Percentiles rank a stretch among this genome's conserved stretches.
Evolutionary conservation across 2,329 filamentous ascomycete species (phyloP).

Genomic region (Aspergillus vadensis): DNA sequence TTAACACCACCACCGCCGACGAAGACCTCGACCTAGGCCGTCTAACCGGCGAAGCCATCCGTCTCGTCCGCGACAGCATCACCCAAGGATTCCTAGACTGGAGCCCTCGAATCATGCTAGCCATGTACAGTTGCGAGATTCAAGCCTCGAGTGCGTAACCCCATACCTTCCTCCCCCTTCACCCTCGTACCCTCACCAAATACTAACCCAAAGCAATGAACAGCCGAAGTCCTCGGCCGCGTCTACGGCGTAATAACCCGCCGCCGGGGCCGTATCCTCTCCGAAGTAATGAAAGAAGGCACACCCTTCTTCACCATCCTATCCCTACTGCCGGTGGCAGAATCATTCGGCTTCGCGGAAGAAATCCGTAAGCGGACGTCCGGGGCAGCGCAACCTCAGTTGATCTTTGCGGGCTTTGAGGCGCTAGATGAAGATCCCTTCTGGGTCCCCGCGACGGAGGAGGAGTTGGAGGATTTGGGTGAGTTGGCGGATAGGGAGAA

Average conservation of each 20-base stretch:
- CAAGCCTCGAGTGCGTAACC: conserved; percentile 75
- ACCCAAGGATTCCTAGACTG: conserved; percentile 88
- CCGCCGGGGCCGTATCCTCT: conserved; percentile 82
- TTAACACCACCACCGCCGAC: conserved; percentile 58
- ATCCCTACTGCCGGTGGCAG: conserved; percentile 83
- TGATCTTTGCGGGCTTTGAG: conserved; percentile 91
- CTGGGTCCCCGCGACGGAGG: conserved; percentile 96
- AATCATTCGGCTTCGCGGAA: conserved; percentile 93
- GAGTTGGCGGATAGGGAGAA: conserved; percentile 94
- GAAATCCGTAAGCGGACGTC: conserved; percentile 95
- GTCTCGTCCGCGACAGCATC: conserved; percentile 81
- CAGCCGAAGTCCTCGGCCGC: conserved; percentile 86
- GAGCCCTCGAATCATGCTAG: conserved; percentile 90
- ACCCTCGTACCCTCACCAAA: not conserved
- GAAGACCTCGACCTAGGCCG: conserved; percentile 67
- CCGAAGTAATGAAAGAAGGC: conserved; percentile 89
- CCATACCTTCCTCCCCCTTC: not conserved
- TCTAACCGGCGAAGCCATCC: conserved; percentile 90
- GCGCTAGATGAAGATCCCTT: conserved; percentile 93
- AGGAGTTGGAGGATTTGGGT: conserved; percentile 92
- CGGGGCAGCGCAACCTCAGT: conserved; percentile 86
- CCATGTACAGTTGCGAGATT: conserved; percentile 98
- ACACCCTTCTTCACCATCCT: conserved; percentile 96
- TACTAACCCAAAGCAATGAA: not conserved
- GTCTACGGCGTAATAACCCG: conserved; percentile 98